Percentiles rank a stretch among this genome's conserved stretches.
Conservation (phyloP, 768 basidiomycete genomes). For the Agaricus sinodeliciosus region DNA sequence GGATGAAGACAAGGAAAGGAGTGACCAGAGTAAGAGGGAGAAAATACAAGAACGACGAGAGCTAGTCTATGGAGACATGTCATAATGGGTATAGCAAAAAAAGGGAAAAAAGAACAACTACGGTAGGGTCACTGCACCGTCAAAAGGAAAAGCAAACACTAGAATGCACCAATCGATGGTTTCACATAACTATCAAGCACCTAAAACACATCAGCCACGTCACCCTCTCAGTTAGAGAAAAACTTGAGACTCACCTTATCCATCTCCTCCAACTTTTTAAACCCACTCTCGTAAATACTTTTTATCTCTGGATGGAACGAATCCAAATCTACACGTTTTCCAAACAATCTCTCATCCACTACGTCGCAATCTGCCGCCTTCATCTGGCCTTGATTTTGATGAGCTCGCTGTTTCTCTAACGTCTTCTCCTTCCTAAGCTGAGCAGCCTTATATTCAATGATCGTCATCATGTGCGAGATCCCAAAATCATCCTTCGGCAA, state of each 20-base stretch:
- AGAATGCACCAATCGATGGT: conserved; percentile 26
- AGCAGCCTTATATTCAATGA: conserved; percentile 65
- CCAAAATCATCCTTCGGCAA: conserved; percentile 84
- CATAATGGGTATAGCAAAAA: too few relatives aligned
- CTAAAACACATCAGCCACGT: conserved; percentile 12
- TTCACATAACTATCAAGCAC: conserved; percentile 25
- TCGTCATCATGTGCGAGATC: conserved; percentile 76
- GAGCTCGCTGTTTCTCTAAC: conserved; percentile 24
- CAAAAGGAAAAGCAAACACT: neutral
- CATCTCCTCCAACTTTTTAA: conserved; percentile 73
- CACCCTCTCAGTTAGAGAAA: neutral
- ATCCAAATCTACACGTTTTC: conserved; percentile 51
- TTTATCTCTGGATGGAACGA: conserved; percentile 63
- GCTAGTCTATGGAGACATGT: too few relatives aligned
- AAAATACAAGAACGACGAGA: too few relatives aligned
- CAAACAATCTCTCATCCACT: conserved; percentile 73
- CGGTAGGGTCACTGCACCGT: too few relatives aligned
- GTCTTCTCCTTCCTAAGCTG: conserved; percentile 26
- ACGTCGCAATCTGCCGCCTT: conserved; percentile 39
- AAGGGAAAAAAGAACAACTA: too few relatives aligned
- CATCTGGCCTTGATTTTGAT: conserved; percentile 28
- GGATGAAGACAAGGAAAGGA: too few relatives aligned
- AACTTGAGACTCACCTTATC: conserved; percentile 56
- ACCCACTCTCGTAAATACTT: conserved; percentile 64
- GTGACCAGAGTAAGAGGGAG: too few relatives aligned